Conservation (phyloP, 176 grass and related monocot species). For the Carex kokanica region DNA sequence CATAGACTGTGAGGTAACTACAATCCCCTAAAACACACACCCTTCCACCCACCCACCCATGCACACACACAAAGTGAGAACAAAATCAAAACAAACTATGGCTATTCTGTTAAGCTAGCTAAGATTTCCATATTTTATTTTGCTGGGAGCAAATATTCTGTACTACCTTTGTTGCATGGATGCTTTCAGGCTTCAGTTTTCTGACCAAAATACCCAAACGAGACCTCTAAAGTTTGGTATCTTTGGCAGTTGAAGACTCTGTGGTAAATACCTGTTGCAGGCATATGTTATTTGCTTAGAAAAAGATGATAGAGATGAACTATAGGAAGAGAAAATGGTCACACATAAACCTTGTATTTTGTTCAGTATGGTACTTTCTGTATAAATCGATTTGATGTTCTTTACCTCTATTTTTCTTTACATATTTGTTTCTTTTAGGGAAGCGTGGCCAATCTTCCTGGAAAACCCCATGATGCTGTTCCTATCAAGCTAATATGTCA, state of each 20-base stretch:
- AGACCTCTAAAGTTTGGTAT: neutral
- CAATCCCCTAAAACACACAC: neutral
- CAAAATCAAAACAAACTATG: neutral
- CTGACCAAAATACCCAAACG: neutral
- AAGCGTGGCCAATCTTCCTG: slow-evolving; percentile 42
- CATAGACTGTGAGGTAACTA: slow-evolving; percentile 64
- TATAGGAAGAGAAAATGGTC: neutral
- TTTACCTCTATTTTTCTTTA: neutral
- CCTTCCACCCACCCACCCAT: neutral
- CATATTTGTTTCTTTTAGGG: slow-evolving; percentile 45
- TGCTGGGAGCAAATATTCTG: neutral
- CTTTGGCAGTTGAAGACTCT: neutral
- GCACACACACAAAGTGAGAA: neutral
- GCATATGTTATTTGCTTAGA: neutral
- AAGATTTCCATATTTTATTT: neutral
- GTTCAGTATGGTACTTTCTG: neutral
- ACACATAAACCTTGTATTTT: neutral
- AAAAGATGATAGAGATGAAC: neutral
- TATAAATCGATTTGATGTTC: neutral
- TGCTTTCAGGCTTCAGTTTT: neutral
- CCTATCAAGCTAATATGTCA: slow-evolving; percentile 55
- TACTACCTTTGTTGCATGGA: neutral
- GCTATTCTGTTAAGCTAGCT: neutral
- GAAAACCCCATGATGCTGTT: slow-evolving; percentile 47
- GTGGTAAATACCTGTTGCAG: neutral